Base-by-base conservation (phyloP, 2,329 filamentous ascomycete species). In the Fusarium sp. region DNA sequence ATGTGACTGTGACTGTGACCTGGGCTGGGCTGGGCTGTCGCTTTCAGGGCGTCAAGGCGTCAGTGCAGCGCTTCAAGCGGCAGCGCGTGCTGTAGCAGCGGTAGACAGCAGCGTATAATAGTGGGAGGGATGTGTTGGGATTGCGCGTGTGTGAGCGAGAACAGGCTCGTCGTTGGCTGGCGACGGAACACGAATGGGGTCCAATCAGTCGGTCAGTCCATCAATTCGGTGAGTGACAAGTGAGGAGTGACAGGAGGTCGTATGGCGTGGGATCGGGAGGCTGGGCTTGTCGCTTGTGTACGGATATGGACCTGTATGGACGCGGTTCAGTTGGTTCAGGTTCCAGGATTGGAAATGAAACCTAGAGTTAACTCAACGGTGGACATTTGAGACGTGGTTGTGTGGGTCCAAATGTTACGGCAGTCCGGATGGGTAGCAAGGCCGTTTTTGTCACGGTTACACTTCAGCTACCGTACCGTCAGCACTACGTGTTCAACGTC, bases 321-420 rank as follows among this genome's bases (percentile, higher is more conserved):
- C 75, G 75, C 71, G 76, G 76, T 75, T 54, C 71, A 75, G 76
- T 75, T 63, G 47, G 64, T 67, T 65, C 73, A 69, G 47, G 66
- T 69, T 65, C 76, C 71, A 71, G 76, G 76, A 71, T 78, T 76
- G 69, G 67, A 67, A 78, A 74, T 73, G 67, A 70, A 77, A 74
- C 73, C 67, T 77, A 61, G 70, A 67, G 64, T 60, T 50, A 69
- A 72, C 59, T 60, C 56, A 63, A 74, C 57, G 69, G 69, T 74
- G 66, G 58, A 74, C 52, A 69, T 46, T 60, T 71, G 60, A 69
- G 73, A 70, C 62, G 72, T 77, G 66, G 72, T 66, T 69, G 75
- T 72, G 75, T 77, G 75, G 75, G 73, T 71, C 75, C 43, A 43
- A 44, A 64, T 54, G 60, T 64, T 52, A 67, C 65, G 61, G 62